A percentile compares a stretch with the other conserved stretches of the same genome.
phyloP scores from a whole-genome alignment of 2,329 filamentous ascomycete species.

The Aspergillus carbonarius region DNA sequence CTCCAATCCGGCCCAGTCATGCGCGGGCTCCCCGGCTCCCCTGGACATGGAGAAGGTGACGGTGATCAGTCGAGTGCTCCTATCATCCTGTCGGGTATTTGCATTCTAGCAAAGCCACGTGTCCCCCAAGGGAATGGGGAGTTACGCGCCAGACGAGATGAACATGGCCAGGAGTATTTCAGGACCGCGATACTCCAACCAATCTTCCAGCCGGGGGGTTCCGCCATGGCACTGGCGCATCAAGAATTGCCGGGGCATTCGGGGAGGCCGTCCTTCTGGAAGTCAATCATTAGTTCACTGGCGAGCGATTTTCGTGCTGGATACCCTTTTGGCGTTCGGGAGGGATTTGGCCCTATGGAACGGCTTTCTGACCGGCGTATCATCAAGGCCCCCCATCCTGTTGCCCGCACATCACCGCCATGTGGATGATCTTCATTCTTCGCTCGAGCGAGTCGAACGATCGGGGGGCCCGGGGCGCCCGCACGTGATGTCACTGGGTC shows the following conservation, averaged over 20 bases:
- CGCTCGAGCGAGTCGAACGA: not conserved
- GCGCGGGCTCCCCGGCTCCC: not conserved
- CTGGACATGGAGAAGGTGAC: not conserved
- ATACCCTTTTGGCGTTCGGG: not conserved
- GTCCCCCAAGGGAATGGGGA: conserved; percentile 11
- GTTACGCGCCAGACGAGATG: conserved; percentile 20
- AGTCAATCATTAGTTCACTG: not conserved
- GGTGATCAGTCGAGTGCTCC: not conserved
- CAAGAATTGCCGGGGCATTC: not conserved
- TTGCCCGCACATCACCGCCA: conserved; percentile 1
- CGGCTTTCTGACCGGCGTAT: conserved; percentile 2
- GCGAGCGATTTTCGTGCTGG: not conserved
- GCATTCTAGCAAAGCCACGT: conserved; percentile 22
- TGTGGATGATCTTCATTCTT: conserved; percentile 6
- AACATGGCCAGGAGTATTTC: conserved; percentile 5
- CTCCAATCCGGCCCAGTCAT: not conserved
- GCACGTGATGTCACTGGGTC: conserved; percentile 15
- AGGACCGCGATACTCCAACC: conserved; percentile 10
- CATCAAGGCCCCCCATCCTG: not conserved
- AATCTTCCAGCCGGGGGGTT: not conserved
- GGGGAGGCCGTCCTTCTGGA: conserved; percentile 1
- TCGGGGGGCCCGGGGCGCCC: not conserved
- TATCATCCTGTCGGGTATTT: conserved; percentile 15
- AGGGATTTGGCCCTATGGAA: conserved; percentile 8
- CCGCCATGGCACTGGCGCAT: conserved; percentile 14